Conservation (phyloP, 768 basidiomycete species). For the Lactarius vividus region DNA sequence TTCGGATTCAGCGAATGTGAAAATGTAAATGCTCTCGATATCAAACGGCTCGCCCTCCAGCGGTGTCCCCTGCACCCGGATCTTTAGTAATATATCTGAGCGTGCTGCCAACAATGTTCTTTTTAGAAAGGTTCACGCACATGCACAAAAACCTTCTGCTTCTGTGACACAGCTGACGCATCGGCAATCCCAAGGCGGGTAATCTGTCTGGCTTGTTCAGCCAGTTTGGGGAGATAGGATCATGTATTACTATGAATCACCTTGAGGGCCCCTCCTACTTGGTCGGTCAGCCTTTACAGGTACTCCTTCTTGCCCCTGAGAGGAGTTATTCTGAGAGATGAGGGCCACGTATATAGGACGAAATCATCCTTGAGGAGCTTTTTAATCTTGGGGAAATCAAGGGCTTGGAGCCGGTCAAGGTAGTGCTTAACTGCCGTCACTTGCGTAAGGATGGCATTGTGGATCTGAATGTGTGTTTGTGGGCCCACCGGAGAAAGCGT, state of each 20-base stretch:
- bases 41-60: constrained; percentile 5
- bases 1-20: constrained; percentile 2
- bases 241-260: background rate
- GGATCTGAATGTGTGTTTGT: background rate
- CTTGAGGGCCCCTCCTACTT: constrained; percentile 8
- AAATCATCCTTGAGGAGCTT: constrained; percentile 15
- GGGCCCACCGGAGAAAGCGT: background rate
- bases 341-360: constrained; percentile 4
- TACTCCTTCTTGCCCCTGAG: constrained; percentile 10
- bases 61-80: constrained; percentile 3
- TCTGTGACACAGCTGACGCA: background rate
- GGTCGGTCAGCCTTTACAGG: background rate
- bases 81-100: background rate
- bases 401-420: constrained; percentile 6
- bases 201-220: background rate
- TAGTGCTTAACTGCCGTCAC: constrained; percentile 11
- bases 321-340: background rate
- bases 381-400: background rate
- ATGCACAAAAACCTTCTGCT: constrained; percentile 11
- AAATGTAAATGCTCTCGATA: constrained; percentile 13
- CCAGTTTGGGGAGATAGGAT: background rate
- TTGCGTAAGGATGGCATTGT: background rate
- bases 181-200: constrained; percentile 11
- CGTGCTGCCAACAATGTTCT: background rate
- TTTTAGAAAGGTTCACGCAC: background rate